Percentiles rank a stretch among this genome's conserved stretches.
phyloP scores from a whole-genome alignment of 2,329 filamentous ascomycete species.

The Aspergillus oerlinghausenensis region DNA sequence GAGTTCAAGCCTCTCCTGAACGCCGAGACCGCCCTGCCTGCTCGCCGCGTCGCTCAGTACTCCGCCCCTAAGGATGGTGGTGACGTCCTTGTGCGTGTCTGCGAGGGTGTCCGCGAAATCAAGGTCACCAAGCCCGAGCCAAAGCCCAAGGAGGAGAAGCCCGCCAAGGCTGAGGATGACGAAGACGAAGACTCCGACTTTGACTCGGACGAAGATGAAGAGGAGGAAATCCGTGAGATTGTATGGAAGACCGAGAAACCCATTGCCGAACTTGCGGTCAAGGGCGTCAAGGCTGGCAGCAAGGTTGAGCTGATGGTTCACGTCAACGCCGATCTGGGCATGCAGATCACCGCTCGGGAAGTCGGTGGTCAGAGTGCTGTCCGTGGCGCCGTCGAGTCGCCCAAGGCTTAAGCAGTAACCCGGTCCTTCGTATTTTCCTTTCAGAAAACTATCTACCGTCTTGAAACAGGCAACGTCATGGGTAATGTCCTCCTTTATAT shows the following conservation, averaged over 20 bases:
- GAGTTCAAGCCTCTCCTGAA: conserved; percentile 77
- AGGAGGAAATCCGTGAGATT: conserved; percentile 85
- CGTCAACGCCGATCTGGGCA: conserved; percentile 70
- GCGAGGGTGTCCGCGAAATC: conserved; percentile 85
- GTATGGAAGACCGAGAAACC: conserved; percentile 82
- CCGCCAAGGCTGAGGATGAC: conserved; percentile 53
- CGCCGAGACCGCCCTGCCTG: conserved; percentile 83
- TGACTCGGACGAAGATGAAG: conserved; percentile 59
- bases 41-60: conserved; percentile 78
- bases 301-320: conserved; percentile 95
- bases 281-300: conserved; percentile 75
- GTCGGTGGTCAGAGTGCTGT: conserved; percentile 84
- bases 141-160: conserved; percentile 61
- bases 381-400: conserved; percentile 54
- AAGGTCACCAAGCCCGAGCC: conserved; percentile 86
- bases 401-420: conserved; percentile 25
- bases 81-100: conserved; percentile 81
- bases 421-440: background rate
- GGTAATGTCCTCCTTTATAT: conserved; percentile 5
- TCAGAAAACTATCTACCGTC: conserved; percentile 6
- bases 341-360: conserved; percentile 78
- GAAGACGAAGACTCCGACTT: conserved; percentile 57
- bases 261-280: conserved; percentile 81
- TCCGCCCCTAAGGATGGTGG: conserved; percentile 73
- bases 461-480: background rate